Percentiles rank a stretch among this genome's conserved stretches.
These are phyloP conservation scores for Talaromyces islandicus DNA, from an alignment of 2,329 filamentous ascomycete species.

Conservation along the genomic window DNA sequence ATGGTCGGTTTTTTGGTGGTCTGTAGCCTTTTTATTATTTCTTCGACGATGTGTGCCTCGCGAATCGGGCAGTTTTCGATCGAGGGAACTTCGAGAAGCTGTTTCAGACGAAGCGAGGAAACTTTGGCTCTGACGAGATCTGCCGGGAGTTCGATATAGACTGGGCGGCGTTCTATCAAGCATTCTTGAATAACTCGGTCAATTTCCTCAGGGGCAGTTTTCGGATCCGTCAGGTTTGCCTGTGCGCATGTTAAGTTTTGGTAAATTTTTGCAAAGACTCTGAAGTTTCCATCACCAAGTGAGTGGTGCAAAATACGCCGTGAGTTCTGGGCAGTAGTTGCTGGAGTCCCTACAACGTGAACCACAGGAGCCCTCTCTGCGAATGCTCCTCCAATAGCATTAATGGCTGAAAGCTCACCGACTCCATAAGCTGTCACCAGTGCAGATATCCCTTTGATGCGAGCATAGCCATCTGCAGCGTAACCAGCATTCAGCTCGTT, in stretches of 20 bases:
- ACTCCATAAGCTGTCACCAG: constrained; percentile 72
- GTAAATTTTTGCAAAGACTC: constrained; percentile 76
- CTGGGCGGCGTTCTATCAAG: constrained; percentile 66
- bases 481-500: constrained; percentile 71
- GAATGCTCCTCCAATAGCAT: constrained; percentile 68
- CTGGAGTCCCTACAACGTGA: constrained; percentile 54
- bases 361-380: constrained; percentile 66
- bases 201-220: constrained; percentile 65
- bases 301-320: constrained; percentile 58
- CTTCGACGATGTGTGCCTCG: background rate
- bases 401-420: constrained; percentile 61
- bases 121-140: constrained; percentile 74
- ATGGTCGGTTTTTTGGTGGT: background rate
- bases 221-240: constrained; percentile 55
- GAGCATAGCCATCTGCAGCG: constrained; percentile 73
- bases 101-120: background rate
- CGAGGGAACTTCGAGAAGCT: background rate
- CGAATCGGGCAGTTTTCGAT: background rate
- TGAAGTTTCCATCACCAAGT: constrained; percentile 71
- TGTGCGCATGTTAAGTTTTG: constrained; percentile 64
- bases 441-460: constrained; percentile 64
- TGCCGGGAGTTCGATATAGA: constrained; percentile 77
- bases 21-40: background rate
- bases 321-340: constrained; percentile 41
- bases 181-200: constrained; percentile 72